Base-by-base conservation (phyloP, 306 rosid species). In the Prunus kanzakura region DNA sequence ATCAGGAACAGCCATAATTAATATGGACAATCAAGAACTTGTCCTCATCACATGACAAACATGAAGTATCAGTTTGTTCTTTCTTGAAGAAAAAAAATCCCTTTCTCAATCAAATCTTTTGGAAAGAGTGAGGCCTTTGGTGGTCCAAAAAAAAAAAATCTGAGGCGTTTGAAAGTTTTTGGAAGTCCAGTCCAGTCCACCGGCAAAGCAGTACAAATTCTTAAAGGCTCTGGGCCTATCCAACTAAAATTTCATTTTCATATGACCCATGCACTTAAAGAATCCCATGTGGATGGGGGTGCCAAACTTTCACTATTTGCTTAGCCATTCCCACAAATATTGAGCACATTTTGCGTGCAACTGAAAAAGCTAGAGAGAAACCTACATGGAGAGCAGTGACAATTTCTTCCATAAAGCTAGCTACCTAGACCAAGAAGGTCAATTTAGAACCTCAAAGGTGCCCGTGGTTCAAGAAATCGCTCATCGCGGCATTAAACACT, bases 401-500 rank as follows among this genome's bases (percentile, higher is more conserved):
- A 55, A 19, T 13, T 71, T 23, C 51, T 71, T 71, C 15, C 75
- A 71, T 1, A 35, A 54, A 71, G 64, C 75, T 14, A 71, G 65
- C 75, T 55, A 71, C 75, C 4, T n/a, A 19, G 75, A 71, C 51
- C 32, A 55, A 55, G 35, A 32, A n/a, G 75, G 75, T 71, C 64
- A 35, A 12, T 14, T 54, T 54, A 12, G 75, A 71, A 71, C 64
- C 19, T 27, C 74, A 3, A 54, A 32, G 23, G 64, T 71, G 20
- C 75, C 64, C 1, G 51, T 20, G 43, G 64, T 71, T 71, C 75
- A 71, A 71, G 75, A 71, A 71, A 64, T 71, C 25, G 75, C 64
- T 55, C 51, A 22, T 16, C 32, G 9, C 3, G 38, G 75, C 1
- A 8, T 55, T 51, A 54, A 71, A 6, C 51, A 55, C 32, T 22